phyloP scores from a whole-genome alignment of 176 grass and related monocot species.

The Chrysopogon serrulatus region DNA sequence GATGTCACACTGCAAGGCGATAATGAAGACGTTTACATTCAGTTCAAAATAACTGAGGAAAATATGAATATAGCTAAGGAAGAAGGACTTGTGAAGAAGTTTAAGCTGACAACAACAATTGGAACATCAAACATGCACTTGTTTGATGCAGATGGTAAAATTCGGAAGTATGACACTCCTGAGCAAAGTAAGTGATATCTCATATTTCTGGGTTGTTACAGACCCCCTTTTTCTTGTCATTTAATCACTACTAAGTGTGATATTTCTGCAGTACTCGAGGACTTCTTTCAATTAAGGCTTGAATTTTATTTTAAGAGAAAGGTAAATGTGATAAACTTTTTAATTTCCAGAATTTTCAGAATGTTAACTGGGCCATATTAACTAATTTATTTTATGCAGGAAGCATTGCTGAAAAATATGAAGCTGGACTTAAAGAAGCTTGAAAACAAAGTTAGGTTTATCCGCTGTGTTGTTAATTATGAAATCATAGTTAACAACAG shows the following conservation, averaged over 20 bases:
- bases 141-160: conserved; percentile 70
- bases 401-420: conserved; percentile 52
- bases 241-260: background rate
- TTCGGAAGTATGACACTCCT: conserved; percentile 78
- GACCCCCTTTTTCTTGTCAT: background rate
- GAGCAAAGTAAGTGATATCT: conserved; percentile 62
- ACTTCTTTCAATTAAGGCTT: conserved; percentile 65
- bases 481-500: conserved; percentile 65
- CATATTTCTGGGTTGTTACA: background rate
- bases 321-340: conserved; percentile 30
- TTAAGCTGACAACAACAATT: conserved; percentile 84
- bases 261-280: conserved; percentile 58
- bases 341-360: too few relatives aligned
- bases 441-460: conserved; percentile 75
- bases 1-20: conserved; percentile 45
- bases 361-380: background rate
- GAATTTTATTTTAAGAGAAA: conserved; percentile 77
- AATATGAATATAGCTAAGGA: conserved; percentile 70
- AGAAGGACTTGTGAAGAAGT: conserved; percentile 91
- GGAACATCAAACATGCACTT: conserved; percentile 93
- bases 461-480: conserved; percentile 48
- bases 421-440: conserved; percentile 55
- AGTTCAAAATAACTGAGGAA: conserved; percentile 45
- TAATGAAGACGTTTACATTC: conserved; percentile 54
- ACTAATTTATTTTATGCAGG: conserved; percentile 29